Evolutionary conservation across 129 eudicot species (phyloP), one percentile per base, ranked within the genome.

Genomic region (Silybum marianum): DNA sequence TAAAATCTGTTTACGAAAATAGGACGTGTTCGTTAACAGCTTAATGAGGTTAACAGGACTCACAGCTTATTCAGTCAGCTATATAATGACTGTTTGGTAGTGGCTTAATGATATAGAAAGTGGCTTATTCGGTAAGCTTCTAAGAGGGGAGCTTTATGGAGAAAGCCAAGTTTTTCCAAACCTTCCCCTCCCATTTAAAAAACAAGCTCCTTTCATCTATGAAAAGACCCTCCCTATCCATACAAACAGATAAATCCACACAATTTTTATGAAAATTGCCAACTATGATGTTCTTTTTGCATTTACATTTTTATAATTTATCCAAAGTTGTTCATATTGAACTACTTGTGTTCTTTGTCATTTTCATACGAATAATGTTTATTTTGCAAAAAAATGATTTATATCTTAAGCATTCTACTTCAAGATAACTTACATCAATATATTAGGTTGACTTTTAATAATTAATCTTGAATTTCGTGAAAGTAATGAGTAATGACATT

Each of bases 1-100:
- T 86, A 96, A 85, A 72, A 89, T 89, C 99, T 96, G 88, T 68
- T 25, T 40, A 80, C 66, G n/a, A 58, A 1, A 58, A 18, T 58
- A 58, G 10, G 36, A 32, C 30, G 30, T 28, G 30, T 28, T 28
- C 1, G 30, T 28, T 28, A 28, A 28, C 30, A 28, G 36, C 36
- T 32, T 32, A 32, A 32, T 32, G 36, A 32, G 36, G 6, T 32
- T 32, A 32, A 32, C 36, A 32, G 6, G 36, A 32, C 36, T 32
- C 36, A 26, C 30, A 4, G 36, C 36, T 32, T 32, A 32, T 32
- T 32, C 0, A 32, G 36, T 32, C 36, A 32, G 36, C 36, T 32
- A 32, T 32, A 32, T 6, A 26, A 32, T 32, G 36, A 32, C 36
- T 32, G 36, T 32, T 32, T 32, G 36, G 36, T 32, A 32, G 36